Evolutionary conservation across 495 filamentous ascomycete genomes (phyloP), one percentile per base, ranked within the genome.

Genomic region (Penicillium paradoxum): DNA sequence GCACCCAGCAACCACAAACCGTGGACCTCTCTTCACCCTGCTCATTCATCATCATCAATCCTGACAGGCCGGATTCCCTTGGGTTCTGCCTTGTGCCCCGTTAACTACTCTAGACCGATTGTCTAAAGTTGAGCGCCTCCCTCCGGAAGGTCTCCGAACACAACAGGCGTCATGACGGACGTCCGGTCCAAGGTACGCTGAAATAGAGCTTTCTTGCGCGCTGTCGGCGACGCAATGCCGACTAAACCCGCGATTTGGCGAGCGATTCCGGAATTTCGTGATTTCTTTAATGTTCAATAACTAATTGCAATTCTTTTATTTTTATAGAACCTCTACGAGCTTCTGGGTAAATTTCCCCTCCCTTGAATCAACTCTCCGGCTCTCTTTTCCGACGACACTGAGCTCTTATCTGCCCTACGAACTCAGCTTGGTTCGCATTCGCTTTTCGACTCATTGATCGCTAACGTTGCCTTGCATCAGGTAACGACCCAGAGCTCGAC

Each of bases 401-500:
- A 6, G 25, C 14, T 17, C 24, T 39, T 25, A 9, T 18, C 37
- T 19, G 40, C 19, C 43, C 6, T 25, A 29, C 45, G 22, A 33
- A 65, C 55, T 59, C 57, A 60, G 56, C 44, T 50, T 49, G 4
- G 6, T 24, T 42, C 19, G 38, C 24, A 43, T 33, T 19, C 8
- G 29, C 8, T 30, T 11, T 14, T 33, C 51, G 53, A 37, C 21
- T 17, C 14, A 52, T 49, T 56, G 39, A 21, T 43, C 48, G 25
- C 56, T 62, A 54, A 62, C 50, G 25, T 39, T 58, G 51, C 62
- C 57, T 60, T 57, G 49, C 15, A 60, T 37, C 64, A 91, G 87
- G 86, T 80, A 96, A 96, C 76, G 89, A 95, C 73, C 85, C 87
- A 69, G 89, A 90, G 70, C 85, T 86, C 66, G 91, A 91, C 73